A percentile compares a stretch with the other conserved stretches of the same genome.
Evolutionary conservation across 2,329 filamentous ascomycete genomes (phyloP).

Genomic region (Pestalotiopsis sp.): DNA sequence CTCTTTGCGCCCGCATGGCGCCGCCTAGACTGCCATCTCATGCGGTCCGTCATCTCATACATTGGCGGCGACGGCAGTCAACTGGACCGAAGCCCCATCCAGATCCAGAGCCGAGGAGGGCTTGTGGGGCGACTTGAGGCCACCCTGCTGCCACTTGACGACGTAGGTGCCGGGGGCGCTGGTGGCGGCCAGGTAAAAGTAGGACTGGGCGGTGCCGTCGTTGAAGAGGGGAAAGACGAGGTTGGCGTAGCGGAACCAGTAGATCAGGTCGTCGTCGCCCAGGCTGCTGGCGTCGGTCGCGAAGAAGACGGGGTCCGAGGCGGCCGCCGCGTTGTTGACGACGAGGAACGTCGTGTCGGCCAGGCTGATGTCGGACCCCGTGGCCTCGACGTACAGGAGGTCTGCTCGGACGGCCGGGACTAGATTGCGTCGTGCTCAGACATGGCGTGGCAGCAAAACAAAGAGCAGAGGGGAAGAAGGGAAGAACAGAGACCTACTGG

Average conservation of each 20-base stretch:
- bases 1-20: no score
- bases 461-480: not conserved
- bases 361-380: not conserved
- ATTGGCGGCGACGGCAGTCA: not conserved
- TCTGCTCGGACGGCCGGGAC: slow-evolving; percentile 13
- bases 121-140: not conserved
- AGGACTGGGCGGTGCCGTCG: slow-evolving; percentile 3
- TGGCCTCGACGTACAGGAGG: slow-evolving; percentile 19
- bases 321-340: slow-evolving; percentile 16
- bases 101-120: not conserved
- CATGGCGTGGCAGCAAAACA: not conserved
- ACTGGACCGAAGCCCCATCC: not conserved
- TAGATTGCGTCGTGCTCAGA: slow-evolving; percentile 2
- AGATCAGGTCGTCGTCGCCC: slow-evolving; percentile 13
- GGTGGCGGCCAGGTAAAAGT: slow-evolving; percentile 13
- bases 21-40: no score
- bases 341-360: slow-evolving; percentile 22
- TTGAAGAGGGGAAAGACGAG: slow-evolving; percentile 12
- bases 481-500: slow-evolving; percentile 10
- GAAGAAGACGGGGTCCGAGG: slow-evolving; percentile 17
- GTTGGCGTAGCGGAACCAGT: slow-evolving; percentile 17
- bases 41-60: not conserved
- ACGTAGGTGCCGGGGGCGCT: slow-evolving; percentile 8
- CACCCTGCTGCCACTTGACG: slow-evolving; percentile 11
- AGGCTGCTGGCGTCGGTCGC: slow-evolving; percentile 18